Conservation (phyloP, 2,329 filamentous ascomycete species). For the Ophioceras dolichostomum region DNA sequence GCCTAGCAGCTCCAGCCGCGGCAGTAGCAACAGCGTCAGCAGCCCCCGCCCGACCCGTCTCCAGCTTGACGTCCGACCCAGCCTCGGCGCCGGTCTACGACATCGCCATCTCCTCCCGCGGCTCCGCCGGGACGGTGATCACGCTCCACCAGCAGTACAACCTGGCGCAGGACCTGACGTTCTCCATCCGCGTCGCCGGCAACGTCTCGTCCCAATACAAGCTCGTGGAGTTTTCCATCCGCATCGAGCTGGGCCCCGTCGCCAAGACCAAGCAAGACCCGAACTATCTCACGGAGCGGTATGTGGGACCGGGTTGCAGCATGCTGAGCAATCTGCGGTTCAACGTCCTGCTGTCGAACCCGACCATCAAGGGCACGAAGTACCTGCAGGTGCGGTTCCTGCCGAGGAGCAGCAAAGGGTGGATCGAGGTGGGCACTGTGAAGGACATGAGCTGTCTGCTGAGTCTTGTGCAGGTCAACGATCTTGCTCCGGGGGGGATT, state of each 20-base stretch:
- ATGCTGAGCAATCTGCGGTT: constrained; percentile 11
- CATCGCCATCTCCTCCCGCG: constrained; percentile 1
- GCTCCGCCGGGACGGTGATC: not conserved
- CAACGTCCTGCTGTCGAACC: constrained; percentile 6
- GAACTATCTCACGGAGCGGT: constrained; percentile 2
- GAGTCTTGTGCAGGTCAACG: not conserved
- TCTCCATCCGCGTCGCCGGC: constrained; percentile 5
- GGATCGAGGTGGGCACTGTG: not conserved
- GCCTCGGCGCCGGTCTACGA: not conserved
- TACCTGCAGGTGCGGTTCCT: constrained; percentile 2
- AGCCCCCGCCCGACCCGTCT: too few relatives aligned
- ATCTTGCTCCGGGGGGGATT: not conserved
- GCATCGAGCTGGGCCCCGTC: constrained; percentile 2
- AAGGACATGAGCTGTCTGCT: not conserved
- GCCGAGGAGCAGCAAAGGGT: constrained; percentile 2
- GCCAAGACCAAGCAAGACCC: not conserved
- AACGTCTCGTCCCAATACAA: constrained; percentile 2
- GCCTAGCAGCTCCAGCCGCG: too few relatives aligned
- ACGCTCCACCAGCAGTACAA: not conserved
- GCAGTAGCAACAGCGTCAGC: too few relatives aligned
- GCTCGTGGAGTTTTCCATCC: constrained; percentile 3
- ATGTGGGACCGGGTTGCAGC: constrained; percentile 4
- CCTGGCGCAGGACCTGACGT: constrained; percentile 7
- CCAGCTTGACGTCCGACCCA: too few relatives aligned
- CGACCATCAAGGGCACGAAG: not conserved